A percentile compares a stretch with the other conserved stretches of the same genome.
Conservation (phyloP, 2,329 filamentous ascomycete genomes). For the Penicillium sp. region DNA sequence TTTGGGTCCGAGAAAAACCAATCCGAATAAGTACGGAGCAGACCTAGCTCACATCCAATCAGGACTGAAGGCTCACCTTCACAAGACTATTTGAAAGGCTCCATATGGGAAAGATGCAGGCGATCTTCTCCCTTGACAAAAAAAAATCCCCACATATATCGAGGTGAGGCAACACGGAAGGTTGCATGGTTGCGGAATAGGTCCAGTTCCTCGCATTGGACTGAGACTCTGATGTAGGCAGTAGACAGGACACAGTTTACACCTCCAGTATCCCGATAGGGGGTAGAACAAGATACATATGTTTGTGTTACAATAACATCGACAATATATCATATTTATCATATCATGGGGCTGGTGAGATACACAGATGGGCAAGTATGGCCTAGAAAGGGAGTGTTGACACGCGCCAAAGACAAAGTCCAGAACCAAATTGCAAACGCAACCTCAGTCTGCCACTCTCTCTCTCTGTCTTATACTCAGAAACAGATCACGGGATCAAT, state of each 20-base stretch:
- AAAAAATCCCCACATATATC: background rate
- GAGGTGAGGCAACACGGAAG: conserved; percentile 6
- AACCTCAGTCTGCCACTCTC: background rate
- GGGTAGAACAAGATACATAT: background rate
- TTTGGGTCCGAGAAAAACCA: background rate
- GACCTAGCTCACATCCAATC: conserved; percentile 11
- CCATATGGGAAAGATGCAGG: conserved; percentile 10
- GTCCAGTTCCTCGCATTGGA: background rate
- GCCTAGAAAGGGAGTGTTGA: background rate
- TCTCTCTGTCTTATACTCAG: background rate
- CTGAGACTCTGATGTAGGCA: background rate
- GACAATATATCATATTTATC: background rate
- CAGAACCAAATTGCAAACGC: conserved; percentile 3
- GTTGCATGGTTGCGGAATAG: conserved; percentile 1
- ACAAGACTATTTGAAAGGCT: conserved; percentile 19
- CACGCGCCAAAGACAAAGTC: conserved; percentile 1
- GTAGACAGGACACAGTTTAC: background rate
- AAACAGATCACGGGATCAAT: background rate
- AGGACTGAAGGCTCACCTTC: conserved; percentile 7
- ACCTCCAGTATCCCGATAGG: background rate
- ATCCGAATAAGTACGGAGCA: conserved; percentile 10
- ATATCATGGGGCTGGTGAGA: background rate
- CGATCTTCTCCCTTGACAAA: conserved; percentile 4
- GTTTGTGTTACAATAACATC: background rate
- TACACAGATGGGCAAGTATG: background rate